Evolutionary conservation across 1,139 yeast species (phyloP), one percentile per base, ranked within the genome.

Genomic region (Kazachstania sp.): DNA sequence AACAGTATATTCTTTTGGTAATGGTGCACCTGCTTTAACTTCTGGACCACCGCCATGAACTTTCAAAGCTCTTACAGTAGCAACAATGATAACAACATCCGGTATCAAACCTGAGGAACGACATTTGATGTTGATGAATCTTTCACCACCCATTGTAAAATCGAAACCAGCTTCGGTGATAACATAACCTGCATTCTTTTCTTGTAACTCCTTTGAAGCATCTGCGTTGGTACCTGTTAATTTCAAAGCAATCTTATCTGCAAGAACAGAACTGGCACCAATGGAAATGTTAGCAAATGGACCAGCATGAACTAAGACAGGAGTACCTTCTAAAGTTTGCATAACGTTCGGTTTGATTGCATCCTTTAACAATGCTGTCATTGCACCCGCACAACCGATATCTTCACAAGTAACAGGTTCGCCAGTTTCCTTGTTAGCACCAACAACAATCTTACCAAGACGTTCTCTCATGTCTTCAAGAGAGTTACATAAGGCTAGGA

Each of bases 1-100:
- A 61, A 77, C 77, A 49, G 86, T 75, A 72, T 92, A 92, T 63
- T 79, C 97, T 46, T 80, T 74, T 51, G 97, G 95, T 65, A 92
- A 77, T 55, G 95, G 83, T 48, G 86, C 83, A 63, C 97, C 97
- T 42, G 98, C 95, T 69, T 86, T 86, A 55, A 92, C 97, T 61
- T 87, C 96, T 37, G 97, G 95, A 53, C 96, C 98, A 64, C 97
- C 98, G 57, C 98, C 98, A 67, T 92, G 98, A 43, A 87, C 87
- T 72, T 92, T 92, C 68, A 92, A 78, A 34, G 98, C 98, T 70
- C 97, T 83, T 42, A 88, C 95, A 43, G 98, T 92, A 44, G 98
- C 97, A 49, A 92, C 98, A 65, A 92, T 84, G 49, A 92, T 95
- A 56, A 90, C 88, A 48, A 83, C 87, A 65, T 92, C 96, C 37